Evolutionary conservation across 2,329 filamentous ascomycete genomes (phyloP).

Genomic region (Phialocephala subalpina): DNA sequence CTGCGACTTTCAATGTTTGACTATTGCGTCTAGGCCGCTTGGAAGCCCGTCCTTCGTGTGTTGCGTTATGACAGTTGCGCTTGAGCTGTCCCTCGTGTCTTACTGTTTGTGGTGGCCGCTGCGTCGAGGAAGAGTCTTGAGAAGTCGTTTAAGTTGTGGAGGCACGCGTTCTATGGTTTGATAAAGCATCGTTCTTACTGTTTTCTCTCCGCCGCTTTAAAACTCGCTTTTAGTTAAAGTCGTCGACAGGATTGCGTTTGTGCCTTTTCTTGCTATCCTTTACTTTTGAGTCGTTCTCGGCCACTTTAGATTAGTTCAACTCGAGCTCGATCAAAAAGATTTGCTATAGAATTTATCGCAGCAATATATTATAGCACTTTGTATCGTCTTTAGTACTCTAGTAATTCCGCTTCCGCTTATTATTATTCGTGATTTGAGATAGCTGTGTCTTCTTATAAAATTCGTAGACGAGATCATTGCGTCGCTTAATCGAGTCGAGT

Average conservation of each 20-base stretch:
- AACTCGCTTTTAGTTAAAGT: constrained; percentile 1
- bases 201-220: constrained; percentile 9
- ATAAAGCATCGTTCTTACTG: neutral
- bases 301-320: constrained; percentile 24
- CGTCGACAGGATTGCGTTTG: constrained; percentile 14
- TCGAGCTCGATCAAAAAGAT: constrained; percentile 42
- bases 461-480: constrained; percentile 31
- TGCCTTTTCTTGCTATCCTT: neutral
- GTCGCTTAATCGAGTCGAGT: constrained; percentile 30
- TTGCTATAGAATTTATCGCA: constrained; percentile 43
- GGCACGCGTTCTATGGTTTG: constrained; percentile 7
- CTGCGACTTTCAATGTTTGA: too few relatives aligned
- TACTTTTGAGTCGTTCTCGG: neutral
- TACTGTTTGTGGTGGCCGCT: neutral
- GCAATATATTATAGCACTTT: constrained; percentile 30
- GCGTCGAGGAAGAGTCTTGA: constrained; percentile 3
- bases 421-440: too few relatives aligned
- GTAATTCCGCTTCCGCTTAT: neutral
- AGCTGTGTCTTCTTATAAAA: constrained; percentile 20
- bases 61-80: too few relatives aligned
- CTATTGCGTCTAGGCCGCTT: too few relatives aligned
- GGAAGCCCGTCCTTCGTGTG: too few relatives aligned
- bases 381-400: constrained; percentile 29
- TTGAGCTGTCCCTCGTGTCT: too few relatives aligned
- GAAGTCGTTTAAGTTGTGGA: too few relatives aligned